phyloP scores from a whole-genome alignment of 2,329 filamentous ascomycete genomes.

The Emergomyces africanus region DNA sequence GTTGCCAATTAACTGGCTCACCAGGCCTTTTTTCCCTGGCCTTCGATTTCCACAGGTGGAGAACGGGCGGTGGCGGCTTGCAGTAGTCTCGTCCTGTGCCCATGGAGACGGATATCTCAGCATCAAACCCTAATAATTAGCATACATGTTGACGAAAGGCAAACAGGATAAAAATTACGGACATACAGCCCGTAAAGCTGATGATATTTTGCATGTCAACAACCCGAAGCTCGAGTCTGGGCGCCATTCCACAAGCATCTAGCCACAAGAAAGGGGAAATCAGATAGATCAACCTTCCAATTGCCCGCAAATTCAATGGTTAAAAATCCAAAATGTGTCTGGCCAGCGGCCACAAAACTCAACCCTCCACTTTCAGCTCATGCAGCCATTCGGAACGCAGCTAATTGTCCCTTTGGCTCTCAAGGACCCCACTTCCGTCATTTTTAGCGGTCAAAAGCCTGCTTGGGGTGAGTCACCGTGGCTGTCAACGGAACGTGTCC shows the following conservation, averaged over 20 bases:
- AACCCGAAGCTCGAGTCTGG: not conserved
- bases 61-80: not conserved
- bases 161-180: not conserved
- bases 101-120: not conserved
- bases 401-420: not conserved
- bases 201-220: not conserved
- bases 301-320: not conserved
- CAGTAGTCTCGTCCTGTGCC: slow-evolving; percentile 1
- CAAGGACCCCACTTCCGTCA: not conserved
- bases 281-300: not conserved
- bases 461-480: not conserved
- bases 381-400: not conserved
- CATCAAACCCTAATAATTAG: not conserved
- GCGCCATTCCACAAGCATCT: not conserved
- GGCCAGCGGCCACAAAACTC: not conserved
- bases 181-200: not conserved
- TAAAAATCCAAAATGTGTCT: not conserved
- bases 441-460: not conserved
- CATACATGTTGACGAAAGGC: not conserved
- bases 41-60: not conserved
- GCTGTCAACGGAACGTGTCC: not conserved
- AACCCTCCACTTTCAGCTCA: not conserved
- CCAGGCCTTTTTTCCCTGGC: not conserved
- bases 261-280: not conserved
- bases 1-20: slow-evolving; percentile 1